Evolutionary conservation across 768 basidiomycete species (phyloP).

Genomic region (Boletus vinaceobasis): DNA sequence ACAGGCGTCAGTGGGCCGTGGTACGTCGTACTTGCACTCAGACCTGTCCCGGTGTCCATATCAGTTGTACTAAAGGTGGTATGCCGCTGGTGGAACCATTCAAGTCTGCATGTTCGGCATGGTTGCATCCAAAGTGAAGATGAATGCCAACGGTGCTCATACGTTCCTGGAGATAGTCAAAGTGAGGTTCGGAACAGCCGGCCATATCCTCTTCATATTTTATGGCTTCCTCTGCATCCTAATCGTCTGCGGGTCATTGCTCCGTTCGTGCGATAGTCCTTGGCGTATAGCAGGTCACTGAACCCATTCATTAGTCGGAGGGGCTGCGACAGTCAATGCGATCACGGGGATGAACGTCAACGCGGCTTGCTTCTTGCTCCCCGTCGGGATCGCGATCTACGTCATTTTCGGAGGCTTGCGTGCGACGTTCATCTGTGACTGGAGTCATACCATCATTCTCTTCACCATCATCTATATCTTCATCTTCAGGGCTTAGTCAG

Average conservation of each 20-base stretch:
- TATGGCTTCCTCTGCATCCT: slow-evolving; percentile 51
- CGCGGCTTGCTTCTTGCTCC: slow-evolving; percentile 45
- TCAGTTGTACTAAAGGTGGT: slow-evolving; percentile 37
- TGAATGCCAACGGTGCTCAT: slow-evolving; percentile 55
- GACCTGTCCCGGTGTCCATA: background rate
- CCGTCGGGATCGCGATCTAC: slow-evolving; percentile 43
- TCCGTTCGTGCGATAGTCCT: slow-evolving; percentile 33
- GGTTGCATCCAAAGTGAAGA: slow-evolving; percentile 55
- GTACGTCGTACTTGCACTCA: slow-evolving; percentile 20
- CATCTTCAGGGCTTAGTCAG: slow-evolving; percentile 33
- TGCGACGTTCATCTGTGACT: slow-evolving; percentile 45
- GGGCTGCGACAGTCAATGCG: slow-evolving; percentile 43
- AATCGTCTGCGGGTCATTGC: slow-evolving; percentile 48
- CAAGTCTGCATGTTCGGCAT: slow-evolving; percentile 53
- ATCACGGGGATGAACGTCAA: slow-evolving; percentile 44
- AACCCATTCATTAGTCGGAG: slow-evolving; percentile 33
- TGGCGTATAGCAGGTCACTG: background rate
- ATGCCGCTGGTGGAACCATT: slow-evolving; percentile 49
- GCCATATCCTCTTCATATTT: slow-evolving; percentile 50
- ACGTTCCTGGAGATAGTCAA: slow-evolving; percentile 59
- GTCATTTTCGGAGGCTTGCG: slow-evolving; percentile 42
- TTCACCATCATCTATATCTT: slow-evolving; percentile 40
- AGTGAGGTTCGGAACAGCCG: slow-evolving; percentile 43
- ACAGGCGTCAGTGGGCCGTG: slow-evolving; percentile 48
- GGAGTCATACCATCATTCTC: slow-evolving; percentile 44